Evolutionary conservation across 257 asterid genomes (phyloP), one percentile per base, ranked within the genome.

Genomic region (Solanum chmielewskii): DNA sequence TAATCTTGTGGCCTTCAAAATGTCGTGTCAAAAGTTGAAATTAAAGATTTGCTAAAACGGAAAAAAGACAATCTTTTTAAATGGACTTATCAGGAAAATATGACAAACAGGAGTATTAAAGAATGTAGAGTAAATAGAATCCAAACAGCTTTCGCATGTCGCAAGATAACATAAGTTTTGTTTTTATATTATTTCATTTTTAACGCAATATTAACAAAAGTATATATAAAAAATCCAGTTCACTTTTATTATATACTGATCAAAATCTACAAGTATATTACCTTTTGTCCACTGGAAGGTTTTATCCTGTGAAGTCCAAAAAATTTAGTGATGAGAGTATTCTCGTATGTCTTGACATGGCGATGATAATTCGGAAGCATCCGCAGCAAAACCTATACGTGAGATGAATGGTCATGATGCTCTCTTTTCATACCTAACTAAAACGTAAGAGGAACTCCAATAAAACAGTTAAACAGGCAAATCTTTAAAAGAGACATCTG

Each of bases 291-390:
- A 84, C 98, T 94, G 27, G 94, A 93, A 86, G 99, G 97, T 90
- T 93, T 94, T 91, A 97, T 95, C 94, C 99, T 92, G 94, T 97
- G 99, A 89, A 97, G 99, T 86, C 99, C 99, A 87, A 97, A 97
- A 92, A 97, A 97, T 89, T 97, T 97, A 37, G 99, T 96, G 77
- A 97, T 92, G 71, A 97, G 96, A 75, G 99, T 97, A 91, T 97
- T 97, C 14, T 97, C 99, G 64, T 94, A 89, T 85, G 86, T 89
- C 87, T 89, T 92, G 87, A 97, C 99, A 73, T 97, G 99, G 64
- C 84, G 86, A 88, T 95, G 97, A 90, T 97, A 97, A 88, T 94
- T 91, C 82, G 99, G 99, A 86, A 97, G 98, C 99, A 97, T 96
- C 89, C 95, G 92, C 90, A 94, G 92, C 88, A 97, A 93, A 87